A percentile compares a stretch with the other conserved stretches of the same genome.
Evolutionary conservation across 2,329 filamentous ascomycete genomes (phyloP).

Genomic region (Alternaria ethzedia): DNA sequence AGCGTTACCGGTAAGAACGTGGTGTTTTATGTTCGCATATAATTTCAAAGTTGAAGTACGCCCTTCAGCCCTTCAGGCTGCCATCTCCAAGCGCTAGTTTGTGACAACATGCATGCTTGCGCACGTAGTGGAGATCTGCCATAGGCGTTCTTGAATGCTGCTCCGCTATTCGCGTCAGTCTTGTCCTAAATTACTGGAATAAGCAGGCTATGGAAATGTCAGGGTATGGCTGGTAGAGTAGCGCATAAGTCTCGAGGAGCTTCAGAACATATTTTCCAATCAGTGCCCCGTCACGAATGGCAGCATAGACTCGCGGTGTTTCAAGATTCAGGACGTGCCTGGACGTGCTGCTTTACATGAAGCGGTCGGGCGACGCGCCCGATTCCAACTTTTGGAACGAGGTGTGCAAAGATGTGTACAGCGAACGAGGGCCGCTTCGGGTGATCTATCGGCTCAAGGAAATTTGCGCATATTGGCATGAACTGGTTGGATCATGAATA

Average conservation of each 20-base stretch:
- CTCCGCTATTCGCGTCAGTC: neutral
- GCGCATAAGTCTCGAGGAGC: neutral
- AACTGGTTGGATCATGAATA: neutral
- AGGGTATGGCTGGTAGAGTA: neutral
- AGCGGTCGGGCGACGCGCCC: neutral
- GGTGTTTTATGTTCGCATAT: neutral
- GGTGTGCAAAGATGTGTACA: neutral
- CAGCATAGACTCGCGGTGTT: neutral
- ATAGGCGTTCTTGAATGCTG: neutral
- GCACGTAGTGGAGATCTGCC: neutral
- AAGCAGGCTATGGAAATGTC: neutral
- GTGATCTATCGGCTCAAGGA: neutral
- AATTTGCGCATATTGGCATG: neutral
- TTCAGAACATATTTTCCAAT: neutral
- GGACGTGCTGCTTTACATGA: neutral
- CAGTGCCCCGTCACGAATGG: neutral
- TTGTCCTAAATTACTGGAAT: neutral
- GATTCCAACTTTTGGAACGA: neutral
- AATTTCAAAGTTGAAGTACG: neutral
- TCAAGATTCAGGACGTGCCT: constrained; percentile 1
- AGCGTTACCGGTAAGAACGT: too few species aligned
- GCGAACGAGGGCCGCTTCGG: neutral
- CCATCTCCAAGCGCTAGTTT: neutral
- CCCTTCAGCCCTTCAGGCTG: constrained; percentile 4
- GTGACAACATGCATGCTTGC: neutral